Evolutionary conservation across 441 rosid species (phyloP).

Genomic region (Adansonia rubrostipa): DNA sequence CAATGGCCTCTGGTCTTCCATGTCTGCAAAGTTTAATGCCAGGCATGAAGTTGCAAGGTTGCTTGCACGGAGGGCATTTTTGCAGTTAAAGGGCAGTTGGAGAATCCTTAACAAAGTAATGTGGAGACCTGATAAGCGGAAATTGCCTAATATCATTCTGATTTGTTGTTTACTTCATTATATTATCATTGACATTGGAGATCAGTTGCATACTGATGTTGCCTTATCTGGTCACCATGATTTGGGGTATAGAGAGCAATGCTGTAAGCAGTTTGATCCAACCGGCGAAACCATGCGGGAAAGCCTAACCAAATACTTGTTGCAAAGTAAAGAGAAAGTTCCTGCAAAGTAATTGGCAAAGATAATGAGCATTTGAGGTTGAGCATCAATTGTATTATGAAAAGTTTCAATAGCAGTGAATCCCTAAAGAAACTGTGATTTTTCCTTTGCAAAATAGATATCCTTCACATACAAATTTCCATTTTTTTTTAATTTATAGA

Average conservation of each 20-base stretch:
- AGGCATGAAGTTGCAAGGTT: constrained; percentile 64
- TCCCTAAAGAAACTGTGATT: not conserved
- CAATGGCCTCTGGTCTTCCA: constrained; percentile 38
- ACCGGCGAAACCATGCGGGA: constrained; percentile 58
- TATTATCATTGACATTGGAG: constrained; percentile 76
- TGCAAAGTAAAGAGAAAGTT: constrained; percentile 28
- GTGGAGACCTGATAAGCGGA: constrained; percentile 95
- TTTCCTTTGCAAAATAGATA: not conserved
- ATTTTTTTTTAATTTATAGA: too few species aligned
- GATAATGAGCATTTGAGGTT: not conserved
- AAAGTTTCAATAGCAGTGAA: not conserved
- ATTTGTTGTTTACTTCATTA: constrained; percentile 42
- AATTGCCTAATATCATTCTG: constrained; percentile 71
- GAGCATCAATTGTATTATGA: not conserved
- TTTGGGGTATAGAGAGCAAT: constrained; percentile 59
- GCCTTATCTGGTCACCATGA: constrained; percentile 72
- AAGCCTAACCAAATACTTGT: constrained; percentile 55
- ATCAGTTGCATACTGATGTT: constrained; percentile 66
- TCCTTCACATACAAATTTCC: too few species aligned
- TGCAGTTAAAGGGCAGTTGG: constrained; percentile 87
- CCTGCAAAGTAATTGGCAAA: constrained; percentile 18
- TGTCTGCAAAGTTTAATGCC: constrained; percentile 49
- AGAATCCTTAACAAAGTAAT: constrained; percentile 87
- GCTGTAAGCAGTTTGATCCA: constrained; percentile 63
- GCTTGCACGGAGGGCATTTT: constrained; percentile 70